Evolutionary conservation across 768 basidiomycete genomes (phyloP), one percentile per base, ranked within the genome.

Genomic region (Xanthoconium purpureum): DNA sequence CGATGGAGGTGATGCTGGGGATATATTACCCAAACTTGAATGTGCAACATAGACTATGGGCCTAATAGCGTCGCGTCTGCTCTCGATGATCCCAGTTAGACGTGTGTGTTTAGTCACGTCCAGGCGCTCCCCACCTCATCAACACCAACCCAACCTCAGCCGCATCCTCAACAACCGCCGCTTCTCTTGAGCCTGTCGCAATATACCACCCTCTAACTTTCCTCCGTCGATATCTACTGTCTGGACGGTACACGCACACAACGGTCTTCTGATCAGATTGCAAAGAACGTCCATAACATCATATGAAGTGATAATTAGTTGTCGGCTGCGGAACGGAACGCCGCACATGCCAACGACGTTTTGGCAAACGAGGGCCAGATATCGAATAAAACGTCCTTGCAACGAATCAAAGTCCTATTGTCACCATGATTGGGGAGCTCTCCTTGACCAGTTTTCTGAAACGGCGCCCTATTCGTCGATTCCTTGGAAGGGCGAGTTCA

Each of bases 1-100:
- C 95, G 20, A 96, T 98, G 91, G 97, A 99, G 72, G 96, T 99
- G 24, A 98, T 99, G 95, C 75, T 97, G 28, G 96, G 98, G 80
- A 97, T 99, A 50, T 98, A 99, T n/a, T n/a, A n/a, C n/a, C n/a
- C n/a, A n/a, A n/a, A n/a, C n/a, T n/a, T n/a, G n/a, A n/a, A n/a
- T n/a, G n/a, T n/a, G n/a, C n/a, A n/a, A n/a, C n/a, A n/a, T n/a
- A n/a, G n/a, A n/a, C n/a, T n/a, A n/a, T n/a, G n/a, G n/a, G n/a
- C n/a, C n/a, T n/a, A n/a, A n/a, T n/a, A n/a, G n/a, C n/a, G n/a
- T n/a, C n/a, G n/a, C n/a, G n/a, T n/a, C n/a, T n/a, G n/a, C n/a
- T n/a, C n/a, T n/a, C n/a, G n/a, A n/a, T n/a, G n/a, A n/a, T n/a
- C n/a, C n/a, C n/a, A n/a, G n/a, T n/a, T n/a, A n/a, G n/a, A n/a